These are phyloP conservation scores for Pseudozyma hubeiensis DNA, from an alignment of 1,284 basidiomycete genomes.

Conservation along the genomic window DNA sequence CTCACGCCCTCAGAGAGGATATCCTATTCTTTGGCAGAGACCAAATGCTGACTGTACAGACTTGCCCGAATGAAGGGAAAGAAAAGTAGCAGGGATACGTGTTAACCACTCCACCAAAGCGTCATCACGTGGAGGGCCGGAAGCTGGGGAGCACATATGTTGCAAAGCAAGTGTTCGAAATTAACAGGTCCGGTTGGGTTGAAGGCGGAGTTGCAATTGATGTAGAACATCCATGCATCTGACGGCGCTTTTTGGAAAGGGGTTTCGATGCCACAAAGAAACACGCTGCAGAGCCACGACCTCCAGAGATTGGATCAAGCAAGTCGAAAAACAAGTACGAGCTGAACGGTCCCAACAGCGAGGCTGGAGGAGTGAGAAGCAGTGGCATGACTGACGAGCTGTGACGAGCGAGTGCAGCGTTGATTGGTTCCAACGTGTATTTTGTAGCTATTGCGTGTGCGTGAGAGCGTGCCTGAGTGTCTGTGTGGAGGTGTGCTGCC, in stretches of 20 bases:
- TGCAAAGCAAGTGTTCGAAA: too few relatives aligned
- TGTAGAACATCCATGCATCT: background rate
- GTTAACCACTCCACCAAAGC: constrained; percentile 59
- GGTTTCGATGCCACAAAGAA: too few relatives aligned
- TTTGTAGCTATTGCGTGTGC: background rate
- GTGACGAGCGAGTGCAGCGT: constrained; percentile 5
- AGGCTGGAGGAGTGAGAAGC: too few relatives aligned
- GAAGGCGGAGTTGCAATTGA: background rate
- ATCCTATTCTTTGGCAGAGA: constrained; percentile 21
- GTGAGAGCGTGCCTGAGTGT: background rate
- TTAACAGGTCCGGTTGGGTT: background rate
- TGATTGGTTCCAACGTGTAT: background rate
- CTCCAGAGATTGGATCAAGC: too few relatives aligned
- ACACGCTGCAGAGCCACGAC: too few relatives aligned
- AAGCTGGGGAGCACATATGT: too few relatives aligned
- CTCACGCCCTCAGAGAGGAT: constrained; percentile 58
- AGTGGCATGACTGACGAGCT: too few relatives aligned
- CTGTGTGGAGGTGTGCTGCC: constrained; percentile 1
- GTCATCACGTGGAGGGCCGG: constrained; percentile 20
- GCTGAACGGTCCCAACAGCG: too few relatives aligned
- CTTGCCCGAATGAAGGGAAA: too few relatives aligned
- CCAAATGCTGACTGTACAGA: constrained; percentile 14
- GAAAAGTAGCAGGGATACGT: constrained; percentile 49
- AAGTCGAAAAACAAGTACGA: too few relatives aligned
- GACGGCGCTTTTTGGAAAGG: too few relatives aligned